Evolutionary conservation across 148 eudicot genomes (phyloP).

Genomic region (Silene conica): DNA sequence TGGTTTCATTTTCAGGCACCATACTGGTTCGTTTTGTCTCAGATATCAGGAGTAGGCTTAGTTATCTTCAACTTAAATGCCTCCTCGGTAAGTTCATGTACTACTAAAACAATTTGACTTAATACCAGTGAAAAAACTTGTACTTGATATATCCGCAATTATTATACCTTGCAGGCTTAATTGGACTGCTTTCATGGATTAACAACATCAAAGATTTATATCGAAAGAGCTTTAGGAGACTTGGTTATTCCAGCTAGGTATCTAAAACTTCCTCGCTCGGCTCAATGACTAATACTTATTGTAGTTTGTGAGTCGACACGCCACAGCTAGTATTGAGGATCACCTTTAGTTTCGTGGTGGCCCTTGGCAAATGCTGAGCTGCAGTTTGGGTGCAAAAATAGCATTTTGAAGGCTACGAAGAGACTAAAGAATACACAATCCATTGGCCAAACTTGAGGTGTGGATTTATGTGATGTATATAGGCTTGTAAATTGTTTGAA

Average conservation of each 20-base stretch:
- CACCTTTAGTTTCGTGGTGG: too few species aligned
- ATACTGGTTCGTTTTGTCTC: slow-evolving; percentile 19
- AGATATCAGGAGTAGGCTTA: slow-evolving; percentile 25
- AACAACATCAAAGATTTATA: slow-evolving; percentile 31
- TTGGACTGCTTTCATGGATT: slow-evolving; percentile 47
- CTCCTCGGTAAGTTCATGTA: slow-evolving; percentile 39
- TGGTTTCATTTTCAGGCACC: slow-evolving; percentile 30
- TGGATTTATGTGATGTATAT: neutral
- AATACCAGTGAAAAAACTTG: neutral
- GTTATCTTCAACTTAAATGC: slow-evolving; percentile 38
- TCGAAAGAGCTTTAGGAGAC: slow-evolving; percentile 7
- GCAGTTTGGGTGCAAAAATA: neutral
- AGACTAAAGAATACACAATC: neutral
- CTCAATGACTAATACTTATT: neutral
- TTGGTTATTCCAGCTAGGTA: slow-evolving; percentile 9
- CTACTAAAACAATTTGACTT: neutral
- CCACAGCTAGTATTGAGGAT: neutral
- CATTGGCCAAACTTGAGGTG: neutral
- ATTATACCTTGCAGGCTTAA: slow-evolving; percentile 30
- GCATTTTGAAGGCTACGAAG: neutral
- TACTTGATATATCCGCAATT: neutral
- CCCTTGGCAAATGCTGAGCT: neutral
- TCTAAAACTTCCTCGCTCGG: slow-evolving; percentile 8
- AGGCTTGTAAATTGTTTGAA: neutral
- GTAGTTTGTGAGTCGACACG: neutral